Conservation (phyloP, 2,329 filamentous ascomycete genomes). For the Ophiocordyceps sinensis region DNA sequence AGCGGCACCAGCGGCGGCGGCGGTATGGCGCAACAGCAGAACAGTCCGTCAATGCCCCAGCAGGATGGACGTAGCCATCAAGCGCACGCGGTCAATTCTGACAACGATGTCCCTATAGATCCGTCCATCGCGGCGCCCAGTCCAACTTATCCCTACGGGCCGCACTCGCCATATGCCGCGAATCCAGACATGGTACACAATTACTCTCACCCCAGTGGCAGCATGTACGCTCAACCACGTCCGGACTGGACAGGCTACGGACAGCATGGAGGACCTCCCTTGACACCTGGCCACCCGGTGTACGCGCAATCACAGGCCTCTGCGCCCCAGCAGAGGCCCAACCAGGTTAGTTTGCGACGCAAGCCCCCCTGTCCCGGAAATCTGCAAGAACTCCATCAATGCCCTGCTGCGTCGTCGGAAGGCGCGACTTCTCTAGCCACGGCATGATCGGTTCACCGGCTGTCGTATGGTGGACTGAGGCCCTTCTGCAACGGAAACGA, state of each 20-base stretch:
- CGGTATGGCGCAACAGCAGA: slow-evolving; percentile 93
- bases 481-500: no score
- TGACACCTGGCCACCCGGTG: slow-evolving; percentile 37
- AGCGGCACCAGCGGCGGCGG: slow-evolving; percentile 59
- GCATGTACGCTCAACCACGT: slow-evolving; percentile 54
- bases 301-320: slow-evolving; percentile 42
- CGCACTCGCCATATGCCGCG: slow-evolving; percentile 78
- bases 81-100: slow-evolving; percentile 72
- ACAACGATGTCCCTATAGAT: slow-evolving; percentile 98
- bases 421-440: no score
- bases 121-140: slow-evolving; percentile 88
- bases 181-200: slow-evolving; percentile 76
- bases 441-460: no score
- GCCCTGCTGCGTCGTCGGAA: no score
- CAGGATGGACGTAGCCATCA: slow-evolving; percentile 70
- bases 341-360: slow-evolving; percentile 37
- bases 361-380: no score
- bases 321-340: slow-evolving; percentile 37
- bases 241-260: slow-evolving; percentile 63
- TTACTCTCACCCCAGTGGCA: slow-evolving; percentile 48
- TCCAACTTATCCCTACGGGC: slow-evolving; percentile 71
- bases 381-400: no score
- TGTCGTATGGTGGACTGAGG: no score
- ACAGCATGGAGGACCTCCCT: slow-evolving; percentile 32
- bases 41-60: slow-evolving; percentile 91